phyloP scores from a whole-genome alignment of 2,329 filamentous ascomycete species.

The Cytospora paraplurivora region DNA sequence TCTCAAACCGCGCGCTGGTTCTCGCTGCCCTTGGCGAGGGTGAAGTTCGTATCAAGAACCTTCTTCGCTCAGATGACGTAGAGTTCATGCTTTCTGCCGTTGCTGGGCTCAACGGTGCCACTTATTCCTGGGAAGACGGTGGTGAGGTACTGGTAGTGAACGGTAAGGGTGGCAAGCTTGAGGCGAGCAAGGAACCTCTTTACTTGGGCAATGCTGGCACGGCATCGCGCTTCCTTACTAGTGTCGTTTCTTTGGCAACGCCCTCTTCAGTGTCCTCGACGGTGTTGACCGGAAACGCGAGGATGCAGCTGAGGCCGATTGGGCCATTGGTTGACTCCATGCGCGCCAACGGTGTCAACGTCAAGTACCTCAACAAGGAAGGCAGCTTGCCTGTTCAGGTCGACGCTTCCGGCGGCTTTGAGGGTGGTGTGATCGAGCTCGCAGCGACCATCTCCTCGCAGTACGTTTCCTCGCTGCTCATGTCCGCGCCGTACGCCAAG shows the following conservation, averaged over 20 bases:
- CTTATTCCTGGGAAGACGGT: constrained; percentile 91
- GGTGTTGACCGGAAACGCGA: constrained; percentile 86
- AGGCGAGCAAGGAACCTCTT: constrained; percentile 73
- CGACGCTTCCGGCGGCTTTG: constrained; percentile 78
- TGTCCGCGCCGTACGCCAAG: constrained; percentile 97
- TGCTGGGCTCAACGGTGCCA: constrained; percentile 77
- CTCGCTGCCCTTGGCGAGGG: constrained; percentile 87
- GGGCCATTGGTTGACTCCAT: constrained; percentile 91
- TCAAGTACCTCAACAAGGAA: constrained; percentile 83
- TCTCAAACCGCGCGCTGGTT: constrained; percentile 94
- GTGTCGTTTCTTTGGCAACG: constrained; percentile 81
- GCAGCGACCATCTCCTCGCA: constrained; percentile 98
- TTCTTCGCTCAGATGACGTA: constrained; percentile 94
- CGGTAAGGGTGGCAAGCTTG: constrained; percentile 84
- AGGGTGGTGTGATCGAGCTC: constrained; percentile 85
- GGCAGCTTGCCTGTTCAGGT: constrained; percentile 84
- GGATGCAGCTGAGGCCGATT: constrained; percentile 96
- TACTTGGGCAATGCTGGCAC: constrained; percentile 98
- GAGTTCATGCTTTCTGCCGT: constrained; percentile 98
- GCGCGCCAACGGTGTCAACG: constrained; percentile 79
- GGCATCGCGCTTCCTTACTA: constrained; percentile 91
- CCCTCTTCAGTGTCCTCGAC: constrained; percentile 67
- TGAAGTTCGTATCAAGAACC: constrained; percentile 83
- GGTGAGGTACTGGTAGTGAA: constrained; percentile 89
- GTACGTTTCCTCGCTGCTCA: constrained; percentile 94